Evolutionary conservation across 345 rosid species (phyloP), one percentile per base, ranked within the genome.

Genomic region (Brassica carinata): DNA sequence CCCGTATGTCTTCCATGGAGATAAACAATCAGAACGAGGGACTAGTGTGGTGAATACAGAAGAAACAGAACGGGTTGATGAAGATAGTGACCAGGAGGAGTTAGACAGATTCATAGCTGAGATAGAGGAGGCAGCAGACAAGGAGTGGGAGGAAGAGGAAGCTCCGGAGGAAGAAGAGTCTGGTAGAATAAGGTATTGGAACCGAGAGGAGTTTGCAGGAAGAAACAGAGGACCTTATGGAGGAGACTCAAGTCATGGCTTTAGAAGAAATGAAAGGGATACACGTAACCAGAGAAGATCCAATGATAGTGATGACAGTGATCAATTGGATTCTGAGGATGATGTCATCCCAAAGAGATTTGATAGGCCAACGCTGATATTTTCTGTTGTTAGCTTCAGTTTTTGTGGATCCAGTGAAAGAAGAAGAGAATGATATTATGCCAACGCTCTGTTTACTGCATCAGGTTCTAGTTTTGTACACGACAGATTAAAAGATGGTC

Each of bases 81-180:
- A 76, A 64, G 99, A 95, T 64, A 95, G 99, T 74, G 99, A 95
- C 81, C 96, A 93, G 86, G 98, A 95, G 82, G 99, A 93, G 78
- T 86, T 95, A 48, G 96, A 95, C 79, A 87, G 85, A 63, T 93
- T 95, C 76, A 95, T 95, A 63, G 87, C 96, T 64, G 97, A 93
- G 83, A 95, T 95, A 77, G 99, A 95, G 85, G 92, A 91, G 76
- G 98, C 99, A 69, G 99, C 99, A 70, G 99, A 93, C 82, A 81
- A 82, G 80, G 99, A 95, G 71, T 95, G 96, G 97, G 96, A 90
- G 76, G 97, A 30, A 81, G 99, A 93, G 81, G 99, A 93, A 89
- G 98, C 87, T 8, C 92, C 92, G 0, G 99, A 95, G 85, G 80
- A 87, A 75, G 94, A 90, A 84, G 99, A 93, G 80, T 65, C 83